phyloP scores from a whole-genome alignment of 2,329 filamentous ascomycete genomes.

The Colletotrichum orchidophilum region DNA sequence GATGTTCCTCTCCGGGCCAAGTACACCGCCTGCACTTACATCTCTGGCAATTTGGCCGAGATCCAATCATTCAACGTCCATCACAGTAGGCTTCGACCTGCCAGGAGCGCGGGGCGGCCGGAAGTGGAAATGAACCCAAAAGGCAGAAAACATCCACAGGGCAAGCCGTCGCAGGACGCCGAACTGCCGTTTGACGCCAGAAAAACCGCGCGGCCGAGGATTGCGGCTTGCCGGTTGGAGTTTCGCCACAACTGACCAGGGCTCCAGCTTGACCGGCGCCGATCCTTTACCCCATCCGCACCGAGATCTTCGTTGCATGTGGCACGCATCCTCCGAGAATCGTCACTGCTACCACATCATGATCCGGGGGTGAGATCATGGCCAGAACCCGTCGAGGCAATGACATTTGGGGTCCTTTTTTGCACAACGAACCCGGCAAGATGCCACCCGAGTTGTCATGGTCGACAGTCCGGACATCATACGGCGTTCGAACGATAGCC shows the following conservation, averaged over 20 bases:
- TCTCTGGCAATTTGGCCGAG: not conserved
- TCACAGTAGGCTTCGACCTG: not conserved
- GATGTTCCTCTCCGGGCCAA: slow-evolving; percentile 23
- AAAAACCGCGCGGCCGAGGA: not conserved
- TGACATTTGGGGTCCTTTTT: not conserved
- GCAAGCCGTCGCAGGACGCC: not conserved
- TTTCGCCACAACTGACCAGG: slow-evolving; percentile 17
- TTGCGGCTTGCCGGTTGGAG: slow-evolving; percentile 11
- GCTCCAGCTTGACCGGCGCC: slow-evolving; percentile 15
- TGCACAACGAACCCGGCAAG: not conserved
- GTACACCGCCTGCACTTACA: not conserved
- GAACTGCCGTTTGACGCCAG: not conserved
- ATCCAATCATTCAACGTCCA: not conserved
- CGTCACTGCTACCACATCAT: slow-evolving; percentile 25
- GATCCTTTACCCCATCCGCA: slow-evolving; percentile 23
- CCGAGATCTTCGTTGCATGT: slow-evolving; percentile 17
- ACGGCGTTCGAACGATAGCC: not conserved
- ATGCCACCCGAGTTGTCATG: not conserved
- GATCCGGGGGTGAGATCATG: slow-evolving; percentile 25
- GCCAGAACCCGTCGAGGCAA: not conserved
- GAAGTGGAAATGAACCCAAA: not conserved
- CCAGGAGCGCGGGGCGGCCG: not conserved
- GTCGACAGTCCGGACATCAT: not conserved
- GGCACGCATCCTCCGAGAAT: not conserved
- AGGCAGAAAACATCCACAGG: not conserved